These are phyloP conservation scores for Mortierella sp. DNA, from an alignment of 371 early-diverging fungal genomes.

Conservation along the genomic window DNA sequence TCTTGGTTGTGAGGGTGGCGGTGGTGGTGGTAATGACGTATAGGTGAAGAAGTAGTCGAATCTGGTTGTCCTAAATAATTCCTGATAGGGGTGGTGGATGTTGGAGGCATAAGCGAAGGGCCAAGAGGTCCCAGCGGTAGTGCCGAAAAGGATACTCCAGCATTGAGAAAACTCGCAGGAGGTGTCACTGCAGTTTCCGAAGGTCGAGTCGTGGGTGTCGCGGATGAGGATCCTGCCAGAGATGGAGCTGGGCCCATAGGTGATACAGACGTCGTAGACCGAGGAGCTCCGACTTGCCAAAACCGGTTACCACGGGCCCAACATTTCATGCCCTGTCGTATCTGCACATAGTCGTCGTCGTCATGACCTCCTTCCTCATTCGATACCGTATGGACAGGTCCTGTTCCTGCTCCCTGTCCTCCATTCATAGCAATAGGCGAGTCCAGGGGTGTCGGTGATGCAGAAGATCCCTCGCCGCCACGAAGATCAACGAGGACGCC, in stretches of 20 bases:
- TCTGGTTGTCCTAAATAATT: not conserved
- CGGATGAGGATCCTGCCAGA: not conserved
- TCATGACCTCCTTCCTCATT: constrained; percentile 52
- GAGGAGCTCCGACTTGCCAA: constrained; percentile 44
- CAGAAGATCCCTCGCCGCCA: not conserved
- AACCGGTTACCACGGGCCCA: constrained; percentile 55
- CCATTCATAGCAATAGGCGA: not conserved
- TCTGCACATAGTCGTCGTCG: constrained; percentile 58
- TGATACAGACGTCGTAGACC: constrained; percentile 5
- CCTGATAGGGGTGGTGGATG: constrained; percentile 6
- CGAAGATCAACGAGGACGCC: not conserved
- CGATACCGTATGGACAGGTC: not conserved
- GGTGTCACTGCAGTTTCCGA: not conserved
- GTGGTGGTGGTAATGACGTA: constrained; percentile 1
- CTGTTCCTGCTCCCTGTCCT: not conserved
- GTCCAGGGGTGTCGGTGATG: constrained; percentile 13
- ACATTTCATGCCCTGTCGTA: constrained; percentile 56
- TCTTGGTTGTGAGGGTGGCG: not conserved
- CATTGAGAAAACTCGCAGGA: not conserved
- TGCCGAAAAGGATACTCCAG: constrained; percentile 1
- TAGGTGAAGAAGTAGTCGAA: not conserved
- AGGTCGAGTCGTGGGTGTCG: not conserved
- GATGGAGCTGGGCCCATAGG: not conserved
- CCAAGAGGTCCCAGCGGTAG: constrained; percentile 1
- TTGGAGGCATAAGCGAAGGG: not conserved